Conservation (phyloP, 2,329 filamentous ascomycete genomes). For the Cytospora chrysosperma region DNA sequence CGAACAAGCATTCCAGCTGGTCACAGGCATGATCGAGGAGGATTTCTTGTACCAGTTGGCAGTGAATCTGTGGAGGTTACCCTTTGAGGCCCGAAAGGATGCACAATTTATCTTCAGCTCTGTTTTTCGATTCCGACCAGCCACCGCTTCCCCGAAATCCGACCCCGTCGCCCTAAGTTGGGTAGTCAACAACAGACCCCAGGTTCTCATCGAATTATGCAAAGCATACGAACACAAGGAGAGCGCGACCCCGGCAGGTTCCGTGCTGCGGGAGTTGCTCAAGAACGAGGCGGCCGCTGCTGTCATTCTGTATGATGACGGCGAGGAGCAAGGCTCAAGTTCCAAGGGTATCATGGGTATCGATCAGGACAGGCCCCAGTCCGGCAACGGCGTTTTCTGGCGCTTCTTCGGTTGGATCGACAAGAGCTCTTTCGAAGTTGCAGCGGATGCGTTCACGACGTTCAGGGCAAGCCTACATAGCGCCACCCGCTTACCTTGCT, state of each 20-base stretch:
- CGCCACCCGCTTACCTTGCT: neutral
- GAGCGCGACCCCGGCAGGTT: conserved; percentile 87
- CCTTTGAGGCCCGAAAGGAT: conserved; percentile 95
- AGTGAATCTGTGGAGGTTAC: conserved; percentile 76
- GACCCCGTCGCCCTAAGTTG: conserved; percentile 87
- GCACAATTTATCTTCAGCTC: conserved; percentile 95
- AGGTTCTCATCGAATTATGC: conserved; percentile 85
- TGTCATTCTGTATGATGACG: conserved; percentile 90
- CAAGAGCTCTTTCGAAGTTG: conserved; percentile 92
- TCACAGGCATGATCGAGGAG: conserved; percentile 82
- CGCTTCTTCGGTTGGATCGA: conserved; percentile 97
- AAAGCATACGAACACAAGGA: conserved; percentile 87
- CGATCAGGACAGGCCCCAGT: conserved; percentile 72
- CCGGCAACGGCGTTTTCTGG: conserved; percentile 89
- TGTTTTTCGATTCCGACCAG: conserved; percentile 83
- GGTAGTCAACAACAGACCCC: conserved; percentile 80
- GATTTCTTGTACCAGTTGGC: conserved; percentile 85
- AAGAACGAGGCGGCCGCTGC: conserved; percentile 91
- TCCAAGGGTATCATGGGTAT: conserved; percentile 76
- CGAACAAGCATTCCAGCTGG: conserved; percentile 83
- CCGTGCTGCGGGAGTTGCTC: conserved; percentile 80
- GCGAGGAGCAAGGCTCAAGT: conserved; percentile 66
- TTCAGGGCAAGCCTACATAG: conserved; percentile 69
- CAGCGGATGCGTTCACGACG: conserved; percentile 95
- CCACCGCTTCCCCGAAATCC: conserved; percentile 62